A percentile compares a stretch with the other conserved stretches of the same genome.
phyloP scores from a whole-genome alignment of 2,329 filamentous ascomycete genomes.

The Claviceps purpurea region DNA sequence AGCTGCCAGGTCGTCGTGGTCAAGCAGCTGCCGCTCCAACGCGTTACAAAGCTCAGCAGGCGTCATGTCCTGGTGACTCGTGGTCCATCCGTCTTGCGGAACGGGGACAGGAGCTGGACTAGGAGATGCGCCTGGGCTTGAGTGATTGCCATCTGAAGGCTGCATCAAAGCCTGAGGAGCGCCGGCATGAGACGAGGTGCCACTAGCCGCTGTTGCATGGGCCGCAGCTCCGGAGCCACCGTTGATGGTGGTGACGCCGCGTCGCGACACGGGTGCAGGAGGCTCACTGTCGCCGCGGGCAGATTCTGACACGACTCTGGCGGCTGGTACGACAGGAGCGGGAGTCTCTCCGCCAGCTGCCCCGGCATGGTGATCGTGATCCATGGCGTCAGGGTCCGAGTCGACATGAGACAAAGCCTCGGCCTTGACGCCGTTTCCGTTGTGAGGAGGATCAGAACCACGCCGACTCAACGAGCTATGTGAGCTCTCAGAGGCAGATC shows the following conservation, averaged over 20 bases:
- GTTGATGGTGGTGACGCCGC: constrained; percentile 46
- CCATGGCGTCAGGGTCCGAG: constrained; percentile 42
- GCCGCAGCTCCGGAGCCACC: constrained; percentile 37
- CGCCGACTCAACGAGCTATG: constrained; percentile 11
- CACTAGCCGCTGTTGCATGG: constrained; percentile 23
- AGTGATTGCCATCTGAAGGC: constrained; percentile 22
- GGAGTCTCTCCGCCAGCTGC: constrained; percentile 7
- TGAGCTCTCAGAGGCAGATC: constrained; percentile 15
- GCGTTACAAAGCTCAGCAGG: constrained; percentile 43
- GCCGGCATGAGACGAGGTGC: constrained; percentile 25
- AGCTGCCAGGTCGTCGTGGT: constrained; percentile 46
- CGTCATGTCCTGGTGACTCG: constrained; percentile 38
- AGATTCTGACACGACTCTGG: constrained; percentile 25
- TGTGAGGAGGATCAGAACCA: constrained; percentile 15
- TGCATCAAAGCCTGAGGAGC: constrained; percentile 14
- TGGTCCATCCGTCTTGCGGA: constrained; percentile 19
- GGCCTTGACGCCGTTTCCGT: constrained; percentile 32
- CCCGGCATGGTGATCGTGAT: constrained; percentile 35
- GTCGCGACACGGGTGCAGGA: constrained; percentile 32
- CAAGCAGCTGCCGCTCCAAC: constrained; percentile 46
- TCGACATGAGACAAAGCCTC: constrained; percentile 42
- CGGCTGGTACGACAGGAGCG: constrained; percentile 15
- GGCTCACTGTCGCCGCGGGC: constrained; percentile 40
- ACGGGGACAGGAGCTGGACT: constrained; percentile 19
- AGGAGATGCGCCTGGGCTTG: constrained; percentile 18